These are phyloP conservation scores for Clohesyomyces aquaticus DNA, from an alignment of 495 filamentous ascomycete species.

Conservation along the genomic window DNA sequence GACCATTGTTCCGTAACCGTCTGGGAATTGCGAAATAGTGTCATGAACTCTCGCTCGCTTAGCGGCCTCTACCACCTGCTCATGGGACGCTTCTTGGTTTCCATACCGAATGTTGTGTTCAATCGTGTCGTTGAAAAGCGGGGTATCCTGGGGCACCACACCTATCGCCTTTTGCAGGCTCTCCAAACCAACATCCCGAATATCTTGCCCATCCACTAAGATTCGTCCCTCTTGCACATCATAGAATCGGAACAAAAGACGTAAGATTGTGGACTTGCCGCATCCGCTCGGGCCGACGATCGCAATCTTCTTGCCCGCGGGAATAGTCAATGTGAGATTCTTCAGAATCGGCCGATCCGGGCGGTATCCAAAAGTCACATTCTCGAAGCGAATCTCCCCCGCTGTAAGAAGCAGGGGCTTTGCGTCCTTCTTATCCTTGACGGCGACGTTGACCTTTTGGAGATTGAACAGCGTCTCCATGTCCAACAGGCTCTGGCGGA, in stretches of 20 bases:
- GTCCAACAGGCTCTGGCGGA: slow-evolving; percentile 90
- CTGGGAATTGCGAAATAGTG: slow-evolving; percentile 73
- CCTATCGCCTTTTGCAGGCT: slow-evolving; percentile 86
- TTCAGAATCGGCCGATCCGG: slow-evolving; percentile 83
- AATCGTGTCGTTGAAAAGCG: slow-evolving; percentile 93
- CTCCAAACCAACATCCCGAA: slow-evolving; percentile 78
- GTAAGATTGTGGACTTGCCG: slow-evolving; percentile 91
- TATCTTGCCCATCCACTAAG: slow-evolving; percentile 89
- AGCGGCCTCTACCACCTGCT: slow-evolving; percentile 74
- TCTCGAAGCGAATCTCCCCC: slow-evolving; percentile 90
- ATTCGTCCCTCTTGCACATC: slow-evolving; percentile 88
- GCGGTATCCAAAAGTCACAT: slow-evolving; percentile 93
- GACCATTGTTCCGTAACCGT: slow-evolving; percentile 89
- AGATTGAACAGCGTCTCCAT: slow-evolving; percentile 99
- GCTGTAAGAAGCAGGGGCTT: slow-evolving; percentile 72
- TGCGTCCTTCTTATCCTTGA: slow-evolving; percentile 75
- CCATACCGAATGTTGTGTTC: slow-evolving; percentile 96
- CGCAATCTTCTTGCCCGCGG: slow-evolving; percentile 92
- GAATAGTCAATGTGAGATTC: slow-evolving; percentile 84
- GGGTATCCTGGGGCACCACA: slow-evolving; percentile 96
- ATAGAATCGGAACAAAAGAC: slow-evolving; percentile 92
- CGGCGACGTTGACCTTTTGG: slow-evolving; percentile 93
- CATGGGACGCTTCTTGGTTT: slow-evolving; percentile 74
- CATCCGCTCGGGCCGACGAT: slow-evolving; percentile 95
- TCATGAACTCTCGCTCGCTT: slow-evolving; percentile 83